A percentile compares a stretch with the other conserved stretches of the same genome.
phyloP scores from a whole-genome alignment of 2,329 filamentous ascomycete species.

The Monosporascus sp. region DNA sequence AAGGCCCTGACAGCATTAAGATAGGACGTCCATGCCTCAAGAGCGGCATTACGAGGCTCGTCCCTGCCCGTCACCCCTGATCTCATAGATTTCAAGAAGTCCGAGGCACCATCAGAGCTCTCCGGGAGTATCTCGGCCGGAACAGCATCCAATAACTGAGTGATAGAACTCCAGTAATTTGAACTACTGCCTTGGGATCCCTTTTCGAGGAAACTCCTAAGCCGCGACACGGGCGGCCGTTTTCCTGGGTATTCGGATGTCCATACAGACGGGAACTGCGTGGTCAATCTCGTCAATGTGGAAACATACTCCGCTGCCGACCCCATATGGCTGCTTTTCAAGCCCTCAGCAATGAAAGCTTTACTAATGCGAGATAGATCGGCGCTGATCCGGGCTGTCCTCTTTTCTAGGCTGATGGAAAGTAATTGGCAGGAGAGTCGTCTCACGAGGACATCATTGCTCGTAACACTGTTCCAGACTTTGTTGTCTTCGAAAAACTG shows the following conservation, averaged over 20 bases:
- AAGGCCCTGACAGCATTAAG: constrained; percentile 57
- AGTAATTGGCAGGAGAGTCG: constrained; percentile 49
- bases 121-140: constrained; percentile 48
- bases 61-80: constrained; percentile 68
- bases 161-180: constrained; percentile 68
- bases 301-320: constrained; percentile 69
- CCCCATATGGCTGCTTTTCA: constrained; percentile 66
- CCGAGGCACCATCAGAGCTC: constrained; percentile 47
- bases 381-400: constrained; percentile 40
- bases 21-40: constrained; percentile 71
- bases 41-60: constrained; percentile 64
- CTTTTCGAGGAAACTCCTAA: constrained; percentile 71
- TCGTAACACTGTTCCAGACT: constrained; percentile 63
- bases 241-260: constrained; percentile 51
- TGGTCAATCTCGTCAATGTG: constrained; percentile 62
- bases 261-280: constrained; percentile 66
- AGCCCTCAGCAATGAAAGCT: constrained; percentile 64
- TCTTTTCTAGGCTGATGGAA: constrained; percentile 40
- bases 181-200: constrained; percentile 75
- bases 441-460: constrained; percentile 51
- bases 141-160: constrained; percentile 56
- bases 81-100: constrained; percentile 63
- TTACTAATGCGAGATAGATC: constrained; percentile 48
- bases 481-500: constrained; percentile 60
- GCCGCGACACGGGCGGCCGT: constrained; percentile 46